Base-by-base conservation (phyloP, 139 green algal species). In the Raphidocelis subcapitata region DNA sequence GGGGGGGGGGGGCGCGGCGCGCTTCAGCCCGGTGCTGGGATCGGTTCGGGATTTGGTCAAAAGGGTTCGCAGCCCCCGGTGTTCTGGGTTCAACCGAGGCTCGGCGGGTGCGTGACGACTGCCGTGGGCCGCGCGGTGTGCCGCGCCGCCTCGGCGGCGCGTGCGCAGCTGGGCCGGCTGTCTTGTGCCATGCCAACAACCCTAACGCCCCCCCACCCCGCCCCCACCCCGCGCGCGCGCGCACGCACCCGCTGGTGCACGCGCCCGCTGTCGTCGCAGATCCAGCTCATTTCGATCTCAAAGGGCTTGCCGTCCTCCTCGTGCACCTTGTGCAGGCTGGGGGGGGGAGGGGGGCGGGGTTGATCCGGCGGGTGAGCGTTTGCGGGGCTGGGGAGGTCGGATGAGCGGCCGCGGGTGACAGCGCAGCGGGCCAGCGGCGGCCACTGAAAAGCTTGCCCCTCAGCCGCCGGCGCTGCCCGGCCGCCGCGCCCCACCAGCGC, bases 261-360 rank as follows among this genome's bases (percentile, higher is more conserved):
- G 3, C 79, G 75, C 44, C 79, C 76, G 52, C 67, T 93, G 67
- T 97, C 96, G 5, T 98, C 94, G 74, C 87, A 98, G 5, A 99
- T 83, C 96, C 96, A 99, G 55, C 86, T 89, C 73, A 99, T 82
- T 83, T 99, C 96, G 64, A 99, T 68, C 86, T 99, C 96, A 85
- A 98, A 99, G 1, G 89, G 87, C 88, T 99, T 99, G 76, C 90
- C 88, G 64, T 96, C 91, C 72, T 99, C 96, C 67, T 99, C 95
- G 74, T 97, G 95, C 33, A 96, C 88, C 61, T 86, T 89, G 83
- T 97, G 87, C 44, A 98, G 81, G 77, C 86, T 91, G 77, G 68
- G 62, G 21, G n/a, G 15, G 51, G n/a, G 2, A 15, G 10, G 15
- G 21, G 69, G 28, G 21, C 0, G 56, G 69, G 69, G 29, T 20